phyloP scores from a whole-genome alignment of 2,329 filamentous ascomycete genomes.

The Neofusicoccum cordaticola region DNA sequence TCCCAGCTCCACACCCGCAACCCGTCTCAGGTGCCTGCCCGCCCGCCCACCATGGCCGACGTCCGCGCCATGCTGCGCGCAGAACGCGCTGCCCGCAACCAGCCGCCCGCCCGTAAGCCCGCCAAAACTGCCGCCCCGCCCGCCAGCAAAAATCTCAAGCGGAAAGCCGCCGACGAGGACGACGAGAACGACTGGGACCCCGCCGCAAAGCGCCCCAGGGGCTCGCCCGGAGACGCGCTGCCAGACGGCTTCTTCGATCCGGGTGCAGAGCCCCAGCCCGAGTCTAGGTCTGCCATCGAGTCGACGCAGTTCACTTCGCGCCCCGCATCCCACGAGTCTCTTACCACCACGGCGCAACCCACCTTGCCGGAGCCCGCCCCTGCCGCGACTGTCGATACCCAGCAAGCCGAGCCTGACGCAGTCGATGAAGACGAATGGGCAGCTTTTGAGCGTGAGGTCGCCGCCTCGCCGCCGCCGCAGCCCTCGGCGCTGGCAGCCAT shows the following conservation, averaged over 20 bases:
- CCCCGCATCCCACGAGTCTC: not conserved
- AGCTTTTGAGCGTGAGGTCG: constrained; percentile 81
- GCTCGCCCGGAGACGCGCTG: constrained; percentile 20
- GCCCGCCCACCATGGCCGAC: constrained; percentile 32
- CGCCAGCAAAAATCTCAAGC: constrained; percentile 31
- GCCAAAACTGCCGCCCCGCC: constrained; percentile 29
- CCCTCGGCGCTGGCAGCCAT: constrained; percentile 28
- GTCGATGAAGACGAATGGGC: constrained; percentile 70
- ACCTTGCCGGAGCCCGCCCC: not conserved
- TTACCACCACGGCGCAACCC: constrained; percentile 2
- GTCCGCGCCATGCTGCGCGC: constrained; percentile 38
- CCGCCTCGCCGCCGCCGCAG: constrained; percentile 30
- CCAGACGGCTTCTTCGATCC: constrained; percentile 37
- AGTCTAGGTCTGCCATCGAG: constrained; percentile 6
- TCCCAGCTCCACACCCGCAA: not conserved
- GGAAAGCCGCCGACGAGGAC: constrained; percentile 33
- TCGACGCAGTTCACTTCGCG: constrained; percentile 10
- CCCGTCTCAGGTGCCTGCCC: too few species aligned
- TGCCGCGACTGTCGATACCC: constrained; percentile 16
- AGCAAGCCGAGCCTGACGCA: constrained; percentile 22
- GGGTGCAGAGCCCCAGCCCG: constrained; percentile 18
- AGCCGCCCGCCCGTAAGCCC: constrained; percentile 26
- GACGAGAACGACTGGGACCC: constrained; percentile 33
- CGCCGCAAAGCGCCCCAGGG: constrained; percentile 30
- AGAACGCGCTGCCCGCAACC: constrained; percentile 33